Conservation (phyloP, 768 basidiomycete genomes). For the Paxillus involutus region DNA sequence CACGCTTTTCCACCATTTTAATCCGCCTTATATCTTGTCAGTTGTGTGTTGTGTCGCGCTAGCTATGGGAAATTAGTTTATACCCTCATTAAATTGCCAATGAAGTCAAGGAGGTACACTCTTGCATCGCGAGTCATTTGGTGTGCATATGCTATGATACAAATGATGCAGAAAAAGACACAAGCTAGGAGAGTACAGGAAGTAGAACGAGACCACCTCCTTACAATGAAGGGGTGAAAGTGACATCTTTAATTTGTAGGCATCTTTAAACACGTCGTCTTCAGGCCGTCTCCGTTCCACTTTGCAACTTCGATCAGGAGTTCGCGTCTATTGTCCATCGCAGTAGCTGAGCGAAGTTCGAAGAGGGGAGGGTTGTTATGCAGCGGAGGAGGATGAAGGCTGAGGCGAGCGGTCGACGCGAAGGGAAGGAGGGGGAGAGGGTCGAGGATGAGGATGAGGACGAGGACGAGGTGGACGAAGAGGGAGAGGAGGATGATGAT, state of each 20-base stretch:
- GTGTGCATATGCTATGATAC: background rate
- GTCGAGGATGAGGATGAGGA: background rate
- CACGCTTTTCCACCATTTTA: constrained; percentile 12
- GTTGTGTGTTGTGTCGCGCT: constrained; percentile 24
- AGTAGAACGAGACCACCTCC: no score
- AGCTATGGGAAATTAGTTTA: constrained; percentile 20
- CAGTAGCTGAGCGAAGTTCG: constrained; percentile 72
- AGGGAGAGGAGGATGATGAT: background rate
- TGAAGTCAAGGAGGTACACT: background rate
- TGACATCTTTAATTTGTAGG: constrained; percentile 46
- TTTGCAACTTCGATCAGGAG: constrained; percentile 75
- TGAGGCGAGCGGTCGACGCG: background rate
- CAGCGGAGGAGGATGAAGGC: constrained; percentile 8
- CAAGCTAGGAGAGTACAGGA: background rate
- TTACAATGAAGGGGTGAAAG: no score
- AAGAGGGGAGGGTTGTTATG: constrained; percentile 38
- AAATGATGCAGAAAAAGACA: background rate
- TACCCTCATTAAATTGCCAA: constrained; percentile 3
- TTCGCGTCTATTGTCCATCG: constrained; percentile 74
- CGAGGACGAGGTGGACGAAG: background rate
- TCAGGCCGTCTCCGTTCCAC: constrained; percentile 85
- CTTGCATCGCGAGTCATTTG: background rate
- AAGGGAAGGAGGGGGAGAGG: background rate
- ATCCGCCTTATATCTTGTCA: constrained; percentile 17
- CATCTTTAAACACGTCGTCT: constrained; percentile 77